These are phyloP conservation scores for Prunus mira DNA, from an alignment of 306 rosid species.

Conservation along the genomic window DNA sequence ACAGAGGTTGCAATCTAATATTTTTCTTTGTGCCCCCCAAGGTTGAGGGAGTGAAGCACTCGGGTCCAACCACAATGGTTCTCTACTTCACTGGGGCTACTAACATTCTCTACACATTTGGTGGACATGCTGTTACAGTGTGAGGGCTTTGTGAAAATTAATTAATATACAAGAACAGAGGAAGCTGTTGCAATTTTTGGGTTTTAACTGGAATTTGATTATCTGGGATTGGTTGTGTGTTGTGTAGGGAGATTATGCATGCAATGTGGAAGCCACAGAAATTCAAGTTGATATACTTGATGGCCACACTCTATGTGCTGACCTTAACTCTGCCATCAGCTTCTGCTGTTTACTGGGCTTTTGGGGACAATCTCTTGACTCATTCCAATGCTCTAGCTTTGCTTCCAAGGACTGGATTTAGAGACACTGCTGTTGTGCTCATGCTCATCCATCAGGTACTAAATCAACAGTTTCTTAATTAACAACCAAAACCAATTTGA, in stretches of 20 bases:
- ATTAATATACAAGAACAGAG: background rate
- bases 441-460: conserved; percentile 98
- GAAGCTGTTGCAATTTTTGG: background rate
- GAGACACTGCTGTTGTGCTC: conserved; percentile 82
- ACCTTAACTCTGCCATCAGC: conserved; percentile 95
- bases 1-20: background rate
- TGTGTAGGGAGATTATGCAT: conserved; percentile 91
- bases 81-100: conserved; percentile 98
- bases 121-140: conserved; percentile 99
- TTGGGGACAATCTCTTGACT: conserved; percentile 84
- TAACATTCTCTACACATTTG: conserved; percentile 95
- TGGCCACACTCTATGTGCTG: conserved; percentile 85
- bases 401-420: conserved; percentile 73
- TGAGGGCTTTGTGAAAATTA: conserved; percentile 23
- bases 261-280: conserved; percentile 99
- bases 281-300: conserved; percentile 82
- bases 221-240: background rate
- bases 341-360: conserved; percentile 92
- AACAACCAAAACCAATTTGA: background rate
- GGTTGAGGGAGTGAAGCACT: conserved; percentile 95
- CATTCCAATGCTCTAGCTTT: conserved; percentile 87
- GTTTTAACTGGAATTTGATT: conserved; percentile 9
- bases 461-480: background rate
- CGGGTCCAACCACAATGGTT: conserved; percentile 83
- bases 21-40: conserved; percentile 20